phyloP scores from a whole-genome alignment of 2,329 filamentous ascomycete species.

The Aureobasidium sp. region DNA sequence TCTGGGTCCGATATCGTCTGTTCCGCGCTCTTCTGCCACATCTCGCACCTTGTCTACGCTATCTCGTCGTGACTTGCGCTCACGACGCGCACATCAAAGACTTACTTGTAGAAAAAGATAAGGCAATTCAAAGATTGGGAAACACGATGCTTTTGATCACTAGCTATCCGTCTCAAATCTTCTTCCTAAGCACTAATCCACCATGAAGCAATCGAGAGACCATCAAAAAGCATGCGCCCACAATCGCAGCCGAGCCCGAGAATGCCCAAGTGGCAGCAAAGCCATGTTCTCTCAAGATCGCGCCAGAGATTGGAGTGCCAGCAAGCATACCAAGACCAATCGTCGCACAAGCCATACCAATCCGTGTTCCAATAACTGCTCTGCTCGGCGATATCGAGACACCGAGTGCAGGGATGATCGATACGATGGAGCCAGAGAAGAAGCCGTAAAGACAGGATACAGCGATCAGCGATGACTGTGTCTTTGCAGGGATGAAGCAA shows the following conservation, averaged over 20 bases:
- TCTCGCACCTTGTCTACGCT: no score
- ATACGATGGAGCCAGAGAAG: constrained; percentile 28
- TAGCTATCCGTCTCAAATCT: neutral
- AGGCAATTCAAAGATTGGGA: no score
- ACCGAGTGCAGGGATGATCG: constrained; percentile 24
- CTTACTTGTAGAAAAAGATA: no score
- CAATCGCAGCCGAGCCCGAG: neutral
- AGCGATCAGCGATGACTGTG: constrained; percentile 21
- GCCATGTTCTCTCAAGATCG: constrained; percentile 19
- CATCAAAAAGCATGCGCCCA: neutral
- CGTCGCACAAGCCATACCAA: constrained; percentile 28
- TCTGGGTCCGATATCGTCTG: no score
- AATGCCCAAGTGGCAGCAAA: constrained; percentile 7
- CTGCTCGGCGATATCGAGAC: constrained; percentile 25
- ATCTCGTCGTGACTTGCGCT: no score
- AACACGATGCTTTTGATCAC: no score
- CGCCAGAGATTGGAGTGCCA: constrained; percentile 28
- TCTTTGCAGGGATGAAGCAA: constrained; percentile 25
- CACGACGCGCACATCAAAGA: no score
- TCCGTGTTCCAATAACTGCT: constrained; percentile 24
- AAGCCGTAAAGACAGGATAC: constrained; percentile 28
- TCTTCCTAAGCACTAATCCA: neutral
- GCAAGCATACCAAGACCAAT: constrained; percentile 25
- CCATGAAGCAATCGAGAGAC: neutral
- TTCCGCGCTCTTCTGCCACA: no score